Conservation (phyloP, 2,329 filamentous ascomycete species). For the Fusarium floridanum region DNA sequence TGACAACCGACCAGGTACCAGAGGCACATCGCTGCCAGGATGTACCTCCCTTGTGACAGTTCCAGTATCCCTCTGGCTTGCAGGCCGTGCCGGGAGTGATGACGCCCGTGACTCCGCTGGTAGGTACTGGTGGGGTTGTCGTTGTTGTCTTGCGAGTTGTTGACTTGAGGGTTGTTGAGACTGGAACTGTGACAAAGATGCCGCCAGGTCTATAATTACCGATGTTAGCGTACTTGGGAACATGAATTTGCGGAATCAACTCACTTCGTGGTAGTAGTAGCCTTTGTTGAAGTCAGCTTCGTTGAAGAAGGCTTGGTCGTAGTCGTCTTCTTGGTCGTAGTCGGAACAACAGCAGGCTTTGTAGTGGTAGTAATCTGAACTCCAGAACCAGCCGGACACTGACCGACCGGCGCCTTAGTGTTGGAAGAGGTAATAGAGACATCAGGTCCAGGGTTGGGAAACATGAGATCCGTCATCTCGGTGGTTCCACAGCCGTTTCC, state of each 20-base stretch:
- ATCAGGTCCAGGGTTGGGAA: conserved; percentile 66
- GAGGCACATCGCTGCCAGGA: conserved; percentile 71
- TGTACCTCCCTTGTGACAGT: conserved; percentile 26
- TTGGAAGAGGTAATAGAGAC: conserved; percentile 55
- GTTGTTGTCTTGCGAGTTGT: conserved; percentile 31
- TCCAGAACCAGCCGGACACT: conserved; percentile 33
- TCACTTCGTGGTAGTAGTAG: conserved; percentile 20
- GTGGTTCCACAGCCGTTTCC: conserved; percentile 52
- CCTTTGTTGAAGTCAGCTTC: conserved; percentile 8
- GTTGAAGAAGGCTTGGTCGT: background rate
- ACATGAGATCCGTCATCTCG: conserved; percentile 69
- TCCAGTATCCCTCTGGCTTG: conserved; percentile 47
- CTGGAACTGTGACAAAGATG: conserved; percentile 23
- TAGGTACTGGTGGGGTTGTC: conserved; percentile 25
- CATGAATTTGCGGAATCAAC: background rate
- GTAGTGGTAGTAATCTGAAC: conserved; percentile 36
- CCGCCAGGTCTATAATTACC: conserved; percentile 14
- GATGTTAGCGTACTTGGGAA: background rate
- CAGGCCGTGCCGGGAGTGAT: conserved; percentile 28
- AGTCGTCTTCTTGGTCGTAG: conserved; percentile 9
- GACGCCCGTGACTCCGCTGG: conserved; percentile 15
- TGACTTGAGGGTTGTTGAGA: conserved; percentile 37
- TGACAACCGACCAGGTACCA: conserved; percentile 64
- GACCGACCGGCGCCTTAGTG: conserved; percentile 41
- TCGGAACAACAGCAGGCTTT: background rate